phyloP scores from a whole-genome alignment of 495 filamentous ascomycete species.

The Copromyces sp. region DNA sequence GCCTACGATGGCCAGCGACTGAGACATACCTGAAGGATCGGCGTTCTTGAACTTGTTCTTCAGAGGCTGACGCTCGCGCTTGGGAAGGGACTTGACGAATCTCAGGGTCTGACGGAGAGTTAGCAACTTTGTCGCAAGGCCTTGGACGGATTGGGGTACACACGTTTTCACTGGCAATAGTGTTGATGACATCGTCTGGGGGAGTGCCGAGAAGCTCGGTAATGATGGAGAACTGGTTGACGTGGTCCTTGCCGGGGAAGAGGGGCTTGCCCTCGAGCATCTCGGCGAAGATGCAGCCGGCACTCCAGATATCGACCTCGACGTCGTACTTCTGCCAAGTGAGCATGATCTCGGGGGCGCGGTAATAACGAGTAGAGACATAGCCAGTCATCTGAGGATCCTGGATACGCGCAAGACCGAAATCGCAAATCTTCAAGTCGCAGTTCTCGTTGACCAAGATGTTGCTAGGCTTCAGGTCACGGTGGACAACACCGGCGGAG shows the following conservation, averaged over 20 bases:
- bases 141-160: slow-evolving; percentile 20
- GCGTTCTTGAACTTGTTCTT: slow-evolving; percentile 93
- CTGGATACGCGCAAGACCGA: slow-evolving; percentile 92
- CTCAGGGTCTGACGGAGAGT: slow-evolving; percentile 61
- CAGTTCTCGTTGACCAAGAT: slow-evolving; percentile 99
- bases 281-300: slow-evolving; percentile 97
- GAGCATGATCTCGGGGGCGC: slow-evolving; percentile 98
- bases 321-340: slow-evolving; percentile 99
- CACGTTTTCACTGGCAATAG: slow-evolving; percentile 97
- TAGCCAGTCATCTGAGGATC: slow-evolving; percentile 99
- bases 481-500: slow-evolving; percentile 94
- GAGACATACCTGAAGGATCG: slow-evolving; percentile 64
- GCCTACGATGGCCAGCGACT: not conserved
- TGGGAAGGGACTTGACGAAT: slow-evolving; percentile 97
- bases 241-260: slow-evolving; percentile 98
- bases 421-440: slow-evolving; percentile 98
- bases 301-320: slow-evolving; percentile 99
- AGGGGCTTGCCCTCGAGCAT: slow-evolving; percentile 98
- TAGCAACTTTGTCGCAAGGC: not conserved
- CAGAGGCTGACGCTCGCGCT: slow-evolving; percentile 82
- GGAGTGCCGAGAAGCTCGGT: slow-evolving; percentile 97
- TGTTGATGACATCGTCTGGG: slow-evolving; percentile 95
- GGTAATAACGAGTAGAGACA: slow-evolving; percentile 96
- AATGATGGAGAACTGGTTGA: slow-evolving; percentile 99
- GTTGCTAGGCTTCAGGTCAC: slow-evolving; percentile 95